A percentile compares a stretch with the other conserved stretches of the same genome.
phyloP scores from a whole-genome alignment of 352 stramenopile species.

The Globisporangium yorkense region DNA sequence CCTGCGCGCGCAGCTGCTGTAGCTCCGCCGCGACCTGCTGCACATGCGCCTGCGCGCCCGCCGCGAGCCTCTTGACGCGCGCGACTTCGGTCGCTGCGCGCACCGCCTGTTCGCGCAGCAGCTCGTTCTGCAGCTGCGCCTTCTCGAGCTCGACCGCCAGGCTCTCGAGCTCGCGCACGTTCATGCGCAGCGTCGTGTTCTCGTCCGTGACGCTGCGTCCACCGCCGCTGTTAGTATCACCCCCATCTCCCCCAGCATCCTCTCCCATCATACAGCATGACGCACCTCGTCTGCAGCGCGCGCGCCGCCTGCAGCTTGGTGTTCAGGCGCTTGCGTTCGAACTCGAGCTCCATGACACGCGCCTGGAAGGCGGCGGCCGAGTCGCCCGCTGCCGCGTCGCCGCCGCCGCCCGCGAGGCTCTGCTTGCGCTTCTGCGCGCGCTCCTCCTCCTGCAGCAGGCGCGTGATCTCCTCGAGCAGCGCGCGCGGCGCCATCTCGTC shows the following conservation, averaged over 20 bases:
- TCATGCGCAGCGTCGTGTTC: conserved; percentile 48
- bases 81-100: conserved; percentile 31
- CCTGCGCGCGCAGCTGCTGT: conserved; percentile 29
- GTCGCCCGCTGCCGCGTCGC: conserved; percentile 9
- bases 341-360: conserved; percentile 61
- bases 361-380: conserved; percentile 45
- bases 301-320: conserved; percentile 52
- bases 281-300: conserved; percentile 39
- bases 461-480: conserved; percentile 53
- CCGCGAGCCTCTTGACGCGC: conserved; percentile 35
- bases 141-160: conserved; percentile 43
- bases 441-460: conserved; percentile 45
- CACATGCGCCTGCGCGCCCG: conserved; percentile 23
- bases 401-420: conserved; percentile 7
- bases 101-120: conserved; percentile 51
- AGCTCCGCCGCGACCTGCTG: conserved; percentile 32
- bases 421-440: conserved; percentile 25
- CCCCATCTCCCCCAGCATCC: too few species aligned
- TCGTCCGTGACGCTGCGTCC: conserved; percentile 51
- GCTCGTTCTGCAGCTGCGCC: conserved; percentile 52
- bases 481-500: conserved; percentile 48
- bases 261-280: neutral
- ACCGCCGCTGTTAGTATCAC: neutral
- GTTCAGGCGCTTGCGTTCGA: conserved; percentile 57
- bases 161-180: conserved; percentile 42